Base-by-base conservation (phyloP, 345 rosid genomes). In the Populus euphratica region DNA sequence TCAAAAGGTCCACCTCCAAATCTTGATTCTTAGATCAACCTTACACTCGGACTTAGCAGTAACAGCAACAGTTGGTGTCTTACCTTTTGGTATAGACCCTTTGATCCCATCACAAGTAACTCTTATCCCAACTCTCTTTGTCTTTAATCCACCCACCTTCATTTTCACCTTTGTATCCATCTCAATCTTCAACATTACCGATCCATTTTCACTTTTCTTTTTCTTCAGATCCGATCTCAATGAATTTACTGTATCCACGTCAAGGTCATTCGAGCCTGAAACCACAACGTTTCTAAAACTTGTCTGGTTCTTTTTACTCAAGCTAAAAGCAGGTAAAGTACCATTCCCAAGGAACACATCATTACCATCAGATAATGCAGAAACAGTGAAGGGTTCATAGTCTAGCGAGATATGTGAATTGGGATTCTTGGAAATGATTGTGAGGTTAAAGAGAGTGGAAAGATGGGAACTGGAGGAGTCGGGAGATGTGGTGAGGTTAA, bases 1-100 rank as follows among this genome's bases (percentile, higher is more conserved):
- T 81, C 77, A 90, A 78, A 90, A 90, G 23, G 91, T 92, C 90
- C 87, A 94, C 79, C 87, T 92, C 99, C 99, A 96, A 86, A 96
- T 85, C 93, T 91, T 96, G 77, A 96, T 64, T 56, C 95, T 85
- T 4, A 94, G 91, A 87, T 96, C 97, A 64, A 88, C 98, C 88
- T 87, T 86, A 81, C 99, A 96, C 80, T 89, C 84, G 2, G 95
- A 68, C 9, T 82, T 85, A 52, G 81, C 65, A 1, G 88, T 80
- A 0, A 79, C 78, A 0, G 97, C 99, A 73, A 89, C 83, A 18
- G 87, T 50, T 33, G 94, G 93, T 0, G 89, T 59, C 86, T 94
- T 92, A 41, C 96, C 92, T 86, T 85, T 91, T 0, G 99, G 99
- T 7, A 86, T 50, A 0, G 71, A 76, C 9, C 92, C 98, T 85